phyloP scores from a whole-genome alignment of 495 filamentous ascomycete species.

The Staphylotrichum longicolle region DNA sequence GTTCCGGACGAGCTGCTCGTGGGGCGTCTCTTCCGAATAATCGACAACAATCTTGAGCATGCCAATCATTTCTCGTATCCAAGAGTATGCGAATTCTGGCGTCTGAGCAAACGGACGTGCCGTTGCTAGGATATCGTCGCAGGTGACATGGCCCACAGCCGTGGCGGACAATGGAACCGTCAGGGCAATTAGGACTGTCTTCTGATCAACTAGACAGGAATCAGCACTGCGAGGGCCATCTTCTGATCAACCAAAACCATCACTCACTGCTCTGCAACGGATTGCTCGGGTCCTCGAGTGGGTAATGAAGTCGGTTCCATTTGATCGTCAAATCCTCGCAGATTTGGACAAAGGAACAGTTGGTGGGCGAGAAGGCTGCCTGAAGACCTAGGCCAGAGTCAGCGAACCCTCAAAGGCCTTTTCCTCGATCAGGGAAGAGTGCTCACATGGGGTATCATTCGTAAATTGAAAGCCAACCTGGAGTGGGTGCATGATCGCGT shows the following conservation, averaged over 20 bases:
- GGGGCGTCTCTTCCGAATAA: conserved; percentile 64
- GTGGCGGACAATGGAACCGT: conserved; percentile 42
- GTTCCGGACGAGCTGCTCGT: conserved; percentile 69
- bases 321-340: conserved; percentile 64
- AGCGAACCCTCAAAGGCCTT: conserved; percentile 5
- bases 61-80: conserved; percentile 62
- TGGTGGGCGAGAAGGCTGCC: conserved; percentile 71
- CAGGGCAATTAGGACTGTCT: conserved; percentile 40
- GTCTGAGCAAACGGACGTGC: conserved; percentile 51
- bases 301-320: conserved; percentile 61
- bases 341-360: conserved; percentile 62
- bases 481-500: conserved; percentile 62
- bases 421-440: neutral
- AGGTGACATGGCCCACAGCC: conserved; percentile 56
- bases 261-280: conserved; percentile 45
- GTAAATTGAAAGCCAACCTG: conserved; percentile 73
- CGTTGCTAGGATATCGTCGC: conserved; percentile 73
- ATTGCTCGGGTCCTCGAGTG: conserved; percentile 40
- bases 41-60: conserved; percentile 66
- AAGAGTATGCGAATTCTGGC: conserved; percentile 52
- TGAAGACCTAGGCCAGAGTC: conserved; percentile 52
- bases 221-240: neutral
- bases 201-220: conserved; percentile 38
- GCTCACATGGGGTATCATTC: conserved; percentile 49
- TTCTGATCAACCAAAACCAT: neutral